Evolutionary conservation across 495 filamentous ascomycete genomes (phyloP).

Genomic region (Podospora pseudopauciseta): DNA sequence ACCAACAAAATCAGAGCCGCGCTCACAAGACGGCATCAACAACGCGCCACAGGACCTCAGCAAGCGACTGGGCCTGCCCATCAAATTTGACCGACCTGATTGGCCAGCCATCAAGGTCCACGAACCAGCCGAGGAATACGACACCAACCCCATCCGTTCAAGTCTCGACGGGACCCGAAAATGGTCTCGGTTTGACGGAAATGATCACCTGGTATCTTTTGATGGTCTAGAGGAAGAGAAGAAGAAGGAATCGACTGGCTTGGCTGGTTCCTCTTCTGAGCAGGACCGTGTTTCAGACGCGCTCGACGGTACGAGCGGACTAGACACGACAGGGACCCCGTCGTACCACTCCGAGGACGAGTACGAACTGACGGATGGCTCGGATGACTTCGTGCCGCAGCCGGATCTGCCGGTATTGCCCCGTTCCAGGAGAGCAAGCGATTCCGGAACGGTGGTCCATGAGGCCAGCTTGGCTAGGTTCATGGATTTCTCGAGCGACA

Average conservation of each 20-base stretch:
- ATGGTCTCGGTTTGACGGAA: neutral
- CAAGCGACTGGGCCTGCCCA: neutral
- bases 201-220: neutral
- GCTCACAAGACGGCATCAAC: neutral
- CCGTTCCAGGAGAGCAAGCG: constrained; percentile 32
- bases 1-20: neutral
- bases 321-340: neutral
- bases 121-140: constrained; percentile 15
- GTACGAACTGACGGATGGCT: constrained; percentile 19
- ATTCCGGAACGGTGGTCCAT: constrained; percentile 40
- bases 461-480: constrained; percentile 25
- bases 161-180: neutral
- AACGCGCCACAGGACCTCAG: neutral
- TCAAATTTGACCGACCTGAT: constrained; percentile 5
- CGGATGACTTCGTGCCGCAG: constrained; percentile 18
- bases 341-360: constrained; percentile 16
- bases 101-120: constrained; percentile 25
- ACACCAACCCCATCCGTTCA: neutral
- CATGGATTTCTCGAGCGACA: constrained; percentile 32
- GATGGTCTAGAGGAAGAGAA: neutral
- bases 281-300: neutral
- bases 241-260: neutral
- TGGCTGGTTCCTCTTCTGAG: neutral
- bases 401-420: constrained; percentile 21
- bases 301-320: neutral